Evolutionary conservation across 192 early-diverging fungal species (phyloP), one percentile per base, ranked within the genome.

Genomic region (Podila verticillata): DNA sequence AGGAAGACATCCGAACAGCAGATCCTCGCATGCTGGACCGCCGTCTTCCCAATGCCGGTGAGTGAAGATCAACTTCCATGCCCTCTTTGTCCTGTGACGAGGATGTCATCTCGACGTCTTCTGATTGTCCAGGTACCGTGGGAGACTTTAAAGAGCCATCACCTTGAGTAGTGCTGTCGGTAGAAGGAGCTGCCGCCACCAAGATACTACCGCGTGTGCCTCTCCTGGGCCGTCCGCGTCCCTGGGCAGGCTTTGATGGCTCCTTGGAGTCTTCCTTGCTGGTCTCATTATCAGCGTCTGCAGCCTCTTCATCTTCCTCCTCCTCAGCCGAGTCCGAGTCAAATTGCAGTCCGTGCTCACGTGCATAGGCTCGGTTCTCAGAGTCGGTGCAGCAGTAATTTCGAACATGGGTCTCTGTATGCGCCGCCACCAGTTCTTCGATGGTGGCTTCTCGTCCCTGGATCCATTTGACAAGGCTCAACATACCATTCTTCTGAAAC

Each of bases 381-480:
- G 77, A 63, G 26, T 68, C 61, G 4, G 79, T 75, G 19, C 70
- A 82, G 56, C 79, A 85, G 61, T 88, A 88, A 58, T 86, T 88
- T 13, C 84, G 72, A 7, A 88, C 83, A 73, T 88, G 87, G 0
- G 75, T 73, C 30, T 83, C 77, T 5, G 84, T 82, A 36, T 88
- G 87, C 20, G 83, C 87, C 7, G 68, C 74, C 35, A 88, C 17
- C 8, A 88, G 62, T 58, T 88, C 87, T 48, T 80, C 69, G 4
- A 82, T 67, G 0, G 87, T 88, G 0, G 83, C 85, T 60, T 88
- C 85, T 20, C 87, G 63, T 61, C 80, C 83, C 34, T 84, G 82
- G 31, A 88, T 61, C 65, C 83, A 82, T 20, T 81, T 75, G 61
- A 88, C 81, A 30, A 82, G 81, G 26, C 87, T 84, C 35, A 88